A percentile compares a stretch with the other conserved stretches of the same genome.
These are phyloP conservation scores for Bathelium albidoporum DNA, from an alignment of 495 filamentous ascomycete species.

Conservation along the genomic window DNA sequence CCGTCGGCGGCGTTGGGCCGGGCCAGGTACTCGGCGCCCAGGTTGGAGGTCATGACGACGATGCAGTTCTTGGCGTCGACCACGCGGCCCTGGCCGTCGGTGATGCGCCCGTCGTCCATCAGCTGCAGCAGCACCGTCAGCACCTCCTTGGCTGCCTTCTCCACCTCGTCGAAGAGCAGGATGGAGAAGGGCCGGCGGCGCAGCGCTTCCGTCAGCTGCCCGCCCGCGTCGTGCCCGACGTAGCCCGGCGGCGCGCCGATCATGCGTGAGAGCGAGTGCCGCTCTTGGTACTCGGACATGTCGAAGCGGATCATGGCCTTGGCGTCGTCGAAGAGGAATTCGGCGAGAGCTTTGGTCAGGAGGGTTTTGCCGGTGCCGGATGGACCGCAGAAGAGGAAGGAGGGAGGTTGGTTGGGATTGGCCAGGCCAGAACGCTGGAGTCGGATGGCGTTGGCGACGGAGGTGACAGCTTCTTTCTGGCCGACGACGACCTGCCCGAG, in stretches of 20 bases:
- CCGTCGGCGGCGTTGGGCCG: conserved; percentile 67
- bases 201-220: conserved; percentile 87
- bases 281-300: conserved; percentile 99
- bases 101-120: conserved; percentile 98
- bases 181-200: conserved; percentile 95
- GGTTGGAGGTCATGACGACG: conserved; percentile 96
- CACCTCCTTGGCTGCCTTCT: conserved; percentile 97
- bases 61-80: conserved; percentile 97
- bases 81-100: conserved; percentile 88
- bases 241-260: conserved; percentile 97
- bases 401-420: conserved; percentile 92
- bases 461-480: conserved; percentile 86
- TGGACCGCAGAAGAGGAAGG: conserved; percentile 96
- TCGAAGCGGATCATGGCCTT: conserved; percentile 98
- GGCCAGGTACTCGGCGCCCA: conserved; percentile 88
- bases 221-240: conserved; percentile 90
- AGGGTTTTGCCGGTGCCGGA: conserved; percentile 97
- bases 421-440: conserved; percentile 84
- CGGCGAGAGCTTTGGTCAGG: conserved; percentile 89
- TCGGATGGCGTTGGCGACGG: conserved; percentile 91
- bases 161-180: conserved; percentile 92
- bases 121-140: conserved; percentile 93
- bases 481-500: conserved; percentile 78
- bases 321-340: conserved; percentile 95
- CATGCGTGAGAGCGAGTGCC: conserved; percentile 91